Percentiles rank a stretch among this genome's conserved stretches.
Evolutionary conservation across 495 filamentous ascomycete genomes (phyloP).

Genomic region (Tirmania nivea): DNA sequence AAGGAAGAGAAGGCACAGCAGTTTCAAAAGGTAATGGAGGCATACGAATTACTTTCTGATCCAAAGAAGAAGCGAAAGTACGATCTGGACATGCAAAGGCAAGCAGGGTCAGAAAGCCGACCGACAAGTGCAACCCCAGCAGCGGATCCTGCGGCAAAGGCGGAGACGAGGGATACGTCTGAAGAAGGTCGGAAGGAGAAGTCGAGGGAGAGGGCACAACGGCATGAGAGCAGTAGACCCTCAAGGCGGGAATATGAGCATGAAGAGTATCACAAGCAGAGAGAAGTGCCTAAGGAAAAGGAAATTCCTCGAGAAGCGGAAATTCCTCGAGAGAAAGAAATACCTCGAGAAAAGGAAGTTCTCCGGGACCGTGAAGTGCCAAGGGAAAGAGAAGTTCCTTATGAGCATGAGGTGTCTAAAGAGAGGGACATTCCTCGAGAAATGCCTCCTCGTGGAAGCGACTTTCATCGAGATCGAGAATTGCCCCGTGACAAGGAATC

Average conservation of each 20-base stretch:
- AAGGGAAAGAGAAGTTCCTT: too few species aligned
- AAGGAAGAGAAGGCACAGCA: slow-evolving; percentile 51
- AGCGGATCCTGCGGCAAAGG: not conserved
- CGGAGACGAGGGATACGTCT: not conserved
- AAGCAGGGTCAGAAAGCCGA: slow-evolving; percentile 20
- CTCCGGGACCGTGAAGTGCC: too few species aligned
- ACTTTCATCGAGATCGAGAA: too few species aligned
- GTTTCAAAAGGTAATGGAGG: slow-evolving; percentile 83
- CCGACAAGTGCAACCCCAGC: not conserved
- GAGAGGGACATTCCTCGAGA: too few species aligned
- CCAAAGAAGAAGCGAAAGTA: slow-evolving; percentile 47
- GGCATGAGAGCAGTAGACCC: not conserved
- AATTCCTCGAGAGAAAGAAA: too few species aligned
- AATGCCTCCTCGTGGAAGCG: too few species aligned
- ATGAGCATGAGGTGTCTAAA: too few species aligned
- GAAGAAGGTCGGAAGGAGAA: not conserved
- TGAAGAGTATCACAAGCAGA: not conserved
- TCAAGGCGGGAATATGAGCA: not conserved
- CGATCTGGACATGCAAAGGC: slow-evolving; percentile 49
- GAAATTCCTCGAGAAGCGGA: too few species aligned
- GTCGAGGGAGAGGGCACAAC: not conserved
- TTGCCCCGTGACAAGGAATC: too few species aligned
- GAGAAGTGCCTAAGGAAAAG: too few species aligned
- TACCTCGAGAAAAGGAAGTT: too few species aligned
- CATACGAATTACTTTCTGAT: slow-evolving; percentile 79